Evolutionary conservation across 2,329 filamentous ascomycete species (phyloP), one percentile per base, ranked within the genome.

Genomic region (Pseudogymnoascus sp.): DNA sequence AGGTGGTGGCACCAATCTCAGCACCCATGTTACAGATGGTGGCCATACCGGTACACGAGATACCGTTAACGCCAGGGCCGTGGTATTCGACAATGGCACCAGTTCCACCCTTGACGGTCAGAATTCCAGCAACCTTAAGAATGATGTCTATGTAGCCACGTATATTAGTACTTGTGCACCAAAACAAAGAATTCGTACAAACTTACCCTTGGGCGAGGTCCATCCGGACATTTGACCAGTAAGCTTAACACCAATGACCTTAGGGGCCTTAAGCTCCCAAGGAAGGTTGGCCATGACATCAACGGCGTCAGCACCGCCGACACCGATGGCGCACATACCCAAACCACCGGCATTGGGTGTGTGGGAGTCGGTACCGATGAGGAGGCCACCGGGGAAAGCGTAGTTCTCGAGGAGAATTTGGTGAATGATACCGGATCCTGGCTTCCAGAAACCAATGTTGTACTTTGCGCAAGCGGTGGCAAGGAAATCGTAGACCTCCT

Each of bases 361-460:
- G 83, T 99, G 95, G 64, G 92, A 96, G 78, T 97, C 93, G 71
- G 93, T 97, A 77, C 95, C 95, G 75, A 97, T 97, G 76, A 99
- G 87, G 65, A 99, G 86, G 85, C 89, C 93, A 85, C 95, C 95
- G 69, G 95, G 95, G 88, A 97, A 97, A 77, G 93, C 93, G 78
- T 97, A 97, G 85, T 97, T 97, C 83, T 99, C 95, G 65, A 97
- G 86, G 68, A 97, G 80, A 75, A 97, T 97, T 83, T 97, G 95
- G 82, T 99, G 95, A 73, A 99, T 99, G 77, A 97, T 99, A 84
- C 95, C 95, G 76, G 93, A 97, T 72, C 95, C 95, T 69, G 95
- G 95, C 78, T 86, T 91, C 95, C 95, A 99, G 88, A 97, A 97
- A 83, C 95, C 95, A 78, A 97, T 97, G 85, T 97, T 93, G 85